These are phyloP conservation scores for Trichophaea hybrida DNA, from an alignment of 2,329 filamentous ascomycete species.

Conservation along the genomic window DNA sequence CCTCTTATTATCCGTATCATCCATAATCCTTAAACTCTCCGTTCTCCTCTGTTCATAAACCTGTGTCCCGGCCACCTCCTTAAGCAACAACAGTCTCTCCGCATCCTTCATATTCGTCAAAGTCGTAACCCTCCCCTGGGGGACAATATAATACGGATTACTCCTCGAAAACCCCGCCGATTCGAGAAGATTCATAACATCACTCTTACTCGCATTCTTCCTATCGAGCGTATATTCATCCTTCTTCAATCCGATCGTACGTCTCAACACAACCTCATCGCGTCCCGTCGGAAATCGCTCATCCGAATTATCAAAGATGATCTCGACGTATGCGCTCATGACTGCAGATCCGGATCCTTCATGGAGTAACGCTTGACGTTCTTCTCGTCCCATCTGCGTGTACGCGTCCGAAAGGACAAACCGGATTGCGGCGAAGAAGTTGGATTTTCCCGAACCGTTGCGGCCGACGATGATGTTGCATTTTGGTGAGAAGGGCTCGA, in stretches of 20 bases:
- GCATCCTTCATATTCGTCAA: conserved; percentile 98
- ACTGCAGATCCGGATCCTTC: conserved; percentile 95
- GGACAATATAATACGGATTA: conserved; percentile 98
- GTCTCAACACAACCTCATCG: conserved; percentile 75
- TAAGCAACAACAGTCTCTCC: conserved; percentile 74
- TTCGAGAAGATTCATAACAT: conserved; percentile 90
- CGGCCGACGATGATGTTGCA: conserved; percentile 97
- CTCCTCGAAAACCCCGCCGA: conserved; percentile 92
- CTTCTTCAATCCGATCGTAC: conserved; percentile 94
- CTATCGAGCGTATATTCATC: conserved; percentile 96
- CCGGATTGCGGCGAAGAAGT: conserved; percentile 97
- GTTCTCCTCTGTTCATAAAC: conserved; percentile 86
- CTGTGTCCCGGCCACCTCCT: conserved; percentile 96
- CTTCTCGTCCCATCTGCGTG: conserved; percentile 86
- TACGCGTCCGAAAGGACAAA: conserved; percentile 98
- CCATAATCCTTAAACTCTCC: conserved; percentile 93
- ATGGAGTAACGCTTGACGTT: conserved; percentile 89
- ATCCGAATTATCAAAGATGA: conserved; percentile 96
- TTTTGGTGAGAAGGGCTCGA: conserved; percentile 93
- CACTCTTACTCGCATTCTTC: conserved; percentile 86
- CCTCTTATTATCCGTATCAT: conserved; percentile 87
- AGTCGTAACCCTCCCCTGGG: conserved; percentile 86
- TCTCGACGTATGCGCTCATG: conserved; percentile 98
- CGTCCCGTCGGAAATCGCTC: conserved; percentile 89
- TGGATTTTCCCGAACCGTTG: conserved; percentile 98